A percentile compares a stretch with the other conserved stretches of the same genome.
Conservation (phyloP, 2,329 filamentous ascomycete species). For the Pseudogymnoascus verrucosus region DNA sequence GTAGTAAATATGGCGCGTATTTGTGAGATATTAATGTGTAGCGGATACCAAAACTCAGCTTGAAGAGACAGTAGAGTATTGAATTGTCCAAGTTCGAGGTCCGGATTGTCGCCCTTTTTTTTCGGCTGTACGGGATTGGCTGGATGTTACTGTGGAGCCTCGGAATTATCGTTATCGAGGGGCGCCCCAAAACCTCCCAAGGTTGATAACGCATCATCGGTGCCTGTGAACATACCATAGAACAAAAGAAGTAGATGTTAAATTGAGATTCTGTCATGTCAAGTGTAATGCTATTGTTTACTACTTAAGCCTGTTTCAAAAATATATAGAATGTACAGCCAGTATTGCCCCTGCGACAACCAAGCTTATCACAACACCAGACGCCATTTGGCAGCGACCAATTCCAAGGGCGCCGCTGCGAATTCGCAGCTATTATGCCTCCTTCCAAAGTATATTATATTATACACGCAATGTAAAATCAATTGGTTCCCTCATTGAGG, state of each 20-base stretch:
- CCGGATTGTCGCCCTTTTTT: background rate
- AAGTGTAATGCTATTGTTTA: background rate
- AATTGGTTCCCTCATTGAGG: background rate
- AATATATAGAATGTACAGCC: background rate
- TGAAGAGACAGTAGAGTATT: background rate
- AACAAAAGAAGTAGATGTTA: background rate
- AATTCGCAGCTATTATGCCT: constrained; percentile 2
- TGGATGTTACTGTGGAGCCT: constrained; percentile 1
- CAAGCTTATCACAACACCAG: background rate
- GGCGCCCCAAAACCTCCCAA: background rate
- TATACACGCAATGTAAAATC: constrained; percentile 5
- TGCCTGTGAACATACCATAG: background rate
- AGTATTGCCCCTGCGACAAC: background rate
- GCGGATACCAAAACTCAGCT: background rate
- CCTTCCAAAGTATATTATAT: background rate
- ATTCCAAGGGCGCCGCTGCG: background rate
- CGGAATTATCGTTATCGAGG: constrained; percentile 5
- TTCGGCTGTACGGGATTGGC: constrained; percentile 2
- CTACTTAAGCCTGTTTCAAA: background rate
- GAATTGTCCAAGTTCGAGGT: background rate
- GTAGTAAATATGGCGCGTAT: background rate
- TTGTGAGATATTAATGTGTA: constrained; percentile 1
- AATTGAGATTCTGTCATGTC: background rate
- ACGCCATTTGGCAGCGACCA: background rate
- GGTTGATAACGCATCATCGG: constrained; percentile 3